Conservation (phyloP, 2,329 filamentous ascomycete species). For the Aspergillus sp. region DNA sequence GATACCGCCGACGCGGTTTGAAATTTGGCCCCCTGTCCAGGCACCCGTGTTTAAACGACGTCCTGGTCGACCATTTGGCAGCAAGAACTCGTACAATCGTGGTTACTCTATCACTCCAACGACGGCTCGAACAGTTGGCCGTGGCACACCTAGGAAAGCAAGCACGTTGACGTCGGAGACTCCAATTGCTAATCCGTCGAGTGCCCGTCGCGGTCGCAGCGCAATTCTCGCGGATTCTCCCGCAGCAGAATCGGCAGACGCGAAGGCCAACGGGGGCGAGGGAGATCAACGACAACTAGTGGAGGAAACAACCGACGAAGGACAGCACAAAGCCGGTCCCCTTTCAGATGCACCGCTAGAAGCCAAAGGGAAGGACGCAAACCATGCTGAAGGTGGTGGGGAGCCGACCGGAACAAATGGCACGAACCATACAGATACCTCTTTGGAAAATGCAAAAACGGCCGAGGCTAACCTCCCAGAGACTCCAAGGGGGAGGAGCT, state of each 20-base stretch:
- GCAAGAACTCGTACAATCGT: constrained; percentile 19
- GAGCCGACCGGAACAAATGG: constrained; percentile 8
- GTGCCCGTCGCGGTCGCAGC: constrained; percentile 32
- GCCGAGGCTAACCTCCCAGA: constrained; percentile 3
- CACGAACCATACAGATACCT: constrained; percentile 1
- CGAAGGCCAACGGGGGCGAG: constrained; percentile 12
- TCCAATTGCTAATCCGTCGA: constrained; percentile 21
- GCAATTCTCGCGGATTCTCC: constrained; percentile 25
- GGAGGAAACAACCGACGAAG: constrained; percentile 5
- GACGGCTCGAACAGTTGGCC: constrained; percentile 27
- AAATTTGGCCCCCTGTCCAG: constrained; percentile 38
- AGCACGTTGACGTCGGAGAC: constrained; percentile 24
- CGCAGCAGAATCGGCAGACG: constrained; percentile 16
- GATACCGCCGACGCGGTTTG: constrained; percentile 37
- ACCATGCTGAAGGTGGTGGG: constrained; percentile 23
- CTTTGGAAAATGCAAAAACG: constrained; percentile 1
- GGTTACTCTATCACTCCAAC: constrained; percentile 23
- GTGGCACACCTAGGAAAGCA: constrained; percentile 30
- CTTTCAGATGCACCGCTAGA: constrained; percentile 6
- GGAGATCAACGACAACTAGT: not conserved
- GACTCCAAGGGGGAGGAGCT: constrained; percentile 11
- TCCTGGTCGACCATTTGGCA: constrained; percentile 33
- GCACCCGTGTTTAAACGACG: constrained; percentile 28
- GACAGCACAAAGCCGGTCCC: not conserved
- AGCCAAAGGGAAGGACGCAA: constrained; percentile 5